Base-by-base conservation (phyloP, 768 basidiomycete species). In the Psilocybe cubensis region DNA sequence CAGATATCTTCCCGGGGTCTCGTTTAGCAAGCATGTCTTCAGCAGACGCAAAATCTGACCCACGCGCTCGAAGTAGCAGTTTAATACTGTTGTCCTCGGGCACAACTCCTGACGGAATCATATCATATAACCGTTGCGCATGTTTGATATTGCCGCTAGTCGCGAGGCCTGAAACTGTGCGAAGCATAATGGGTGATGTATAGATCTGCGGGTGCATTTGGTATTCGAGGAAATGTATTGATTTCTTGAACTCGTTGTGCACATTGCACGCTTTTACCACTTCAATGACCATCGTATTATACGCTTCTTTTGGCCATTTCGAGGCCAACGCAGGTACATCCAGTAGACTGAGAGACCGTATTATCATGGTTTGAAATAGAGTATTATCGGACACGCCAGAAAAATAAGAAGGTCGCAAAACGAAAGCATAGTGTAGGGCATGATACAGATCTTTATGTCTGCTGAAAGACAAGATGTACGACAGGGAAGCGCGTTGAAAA, bases 91-190 rank as follows among this genome's bases (percentile, higher is more conserved):
- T 42, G 33, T 59, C 54, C 27, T 14, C 46, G 40, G 38, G 24
- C 21, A 43, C 3, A 41, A 46, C 8, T 20, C 35, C 10, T 33
- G 28, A 59, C 24, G 14, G 44, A 17, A 59, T n/a, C 1, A 40
- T 35, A 12, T 59, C 58, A 29, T 54, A 50, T 10, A 54, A 40
- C 18, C 47, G 14, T 17, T 54, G 47, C 9, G 58, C 58, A n/a
- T 33, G 42, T 25, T 29, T 28, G 31, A 54, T 33, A 40, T 59
- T 27, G 7, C 47, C 47, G 2, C 2, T n/a, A 4, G 12, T 35
- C 14, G 58, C 52, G 14, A 59, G 58, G 10, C 40, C 46, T 35
- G 35, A 40, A 23, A 28, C 43, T 2, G 52, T 50, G 14, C 17
- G 38, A 18, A 59, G 47, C 35, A 59, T 18, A 20, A 42, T 4